Conservation (phyloP, 768 basidiomycete species). For the Auriscalpium vulgare region DNA sequence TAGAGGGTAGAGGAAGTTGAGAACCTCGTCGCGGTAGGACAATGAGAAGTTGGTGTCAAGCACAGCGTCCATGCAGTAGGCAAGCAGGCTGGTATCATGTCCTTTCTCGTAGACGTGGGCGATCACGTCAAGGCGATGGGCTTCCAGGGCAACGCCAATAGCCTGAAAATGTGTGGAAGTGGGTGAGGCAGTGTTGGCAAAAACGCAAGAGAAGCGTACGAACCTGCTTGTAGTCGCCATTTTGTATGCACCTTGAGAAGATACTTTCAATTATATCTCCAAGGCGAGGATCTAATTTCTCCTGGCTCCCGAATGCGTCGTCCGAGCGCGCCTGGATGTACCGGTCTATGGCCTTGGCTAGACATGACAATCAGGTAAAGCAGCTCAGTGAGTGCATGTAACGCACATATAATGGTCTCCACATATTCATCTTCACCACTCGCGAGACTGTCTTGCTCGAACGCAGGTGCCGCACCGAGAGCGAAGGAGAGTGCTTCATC, state of each 20-base stretch:
- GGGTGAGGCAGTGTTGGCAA: no score
- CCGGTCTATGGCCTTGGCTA: conserved; percentile 93
- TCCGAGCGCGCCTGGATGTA: conserved; percentile 69
- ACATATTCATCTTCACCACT: conserved; percentile 77
- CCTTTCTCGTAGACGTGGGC: conserved; percentile 66
- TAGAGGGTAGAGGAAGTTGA: conserved; percentile 72
- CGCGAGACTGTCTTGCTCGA: conserved; percentile 62
- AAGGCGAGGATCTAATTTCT: conserved; percentile 72
- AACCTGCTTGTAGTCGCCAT: conserved; percentile 89
- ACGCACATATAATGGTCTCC: conserved; percentile 91
- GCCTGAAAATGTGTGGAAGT: conserved; percentile 42
- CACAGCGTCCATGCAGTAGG: conserved; percentile 89
- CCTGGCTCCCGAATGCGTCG: conserved; percentile 38
- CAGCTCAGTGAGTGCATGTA: neutral
- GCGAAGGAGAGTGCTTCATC: conserved; percentile 96
- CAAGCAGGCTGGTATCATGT: conserved; percentile 68
- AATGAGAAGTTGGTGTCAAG: conserved; percentile 87
- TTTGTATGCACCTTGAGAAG: conserved; percentile 75
- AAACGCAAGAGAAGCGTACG: conserved; percentile 11
- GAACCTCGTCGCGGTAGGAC: conserved; percentile 75
- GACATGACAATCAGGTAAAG: neutral
- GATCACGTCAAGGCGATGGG: conserved; percentile 82
- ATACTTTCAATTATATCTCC: conserved; percentile 85
- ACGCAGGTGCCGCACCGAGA: conserved; percentile 80
- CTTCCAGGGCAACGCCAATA: conserved; percentile 91